phyloP scores from a whole-genome alignment of 1,139 yeast genomes.

The Wickerhamomyces sp. region DNA sequence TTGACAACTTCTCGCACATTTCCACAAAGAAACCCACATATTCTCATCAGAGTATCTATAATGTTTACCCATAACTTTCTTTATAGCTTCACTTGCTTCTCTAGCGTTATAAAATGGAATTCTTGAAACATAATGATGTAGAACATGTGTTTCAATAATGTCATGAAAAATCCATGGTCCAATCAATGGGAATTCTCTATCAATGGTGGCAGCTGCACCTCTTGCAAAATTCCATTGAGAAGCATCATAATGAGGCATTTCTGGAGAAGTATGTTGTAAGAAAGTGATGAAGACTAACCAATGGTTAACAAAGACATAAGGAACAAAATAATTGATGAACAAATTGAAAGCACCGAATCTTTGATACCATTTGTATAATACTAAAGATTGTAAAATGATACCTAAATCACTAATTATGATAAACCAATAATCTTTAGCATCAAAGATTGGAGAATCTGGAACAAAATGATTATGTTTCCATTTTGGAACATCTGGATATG shows the following conservation, averaged over 20 bases:
- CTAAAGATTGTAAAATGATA: slow-evolving; percentile 35
- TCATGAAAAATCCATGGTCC: slow-evolving; percentile 58
- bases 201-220: slow-evolving; percentile 65
- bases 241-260: slow-evolving; percentile 54
- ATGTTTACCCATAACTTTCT: slow-evolving; percentile 57
- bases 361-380: slow-evolving; percentile 46
- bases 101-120: slow-evolving; percentile 61
- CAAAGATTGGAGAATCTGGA: slow-evolving; percentile 52
- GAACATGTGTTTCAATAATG: slow-evolving; percentile 59
- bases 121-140: slow-evolving; percentile 58
- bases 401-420: slow-evolving; percentile 52
- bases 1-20: slow-evolving; percentile 50
- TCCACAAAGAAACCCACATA: slow-evolving; percentile 58
- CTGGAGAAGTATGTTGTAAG: slow-evolving; percentile 55
- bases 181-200: slow-evolving; percentile 55
- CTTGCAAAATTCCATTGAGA: slow-evolving; percentile 59
- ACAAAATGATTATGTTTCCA: slow-evolving; percentile 41
- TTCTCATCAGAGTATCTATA: slow-evolving; percentile 48
- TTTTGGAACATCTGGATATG: slow-evolving; percentile 32
- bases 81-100: slow-evolving; percentile 53
- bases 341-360: slow-evolving; percentile 43
- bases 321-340: slow-evolving; percentile 48
- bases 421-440: slow-evolving; percentile 50
- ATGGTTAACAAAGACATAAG: slow-evolving; percentile 55
- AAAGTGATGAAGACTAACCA: slow-evolving; percentile 61